Evolutionary conservation across 106 monocot species (phyloP).

Genomic region (Hemerocallis citrina): DNA sequence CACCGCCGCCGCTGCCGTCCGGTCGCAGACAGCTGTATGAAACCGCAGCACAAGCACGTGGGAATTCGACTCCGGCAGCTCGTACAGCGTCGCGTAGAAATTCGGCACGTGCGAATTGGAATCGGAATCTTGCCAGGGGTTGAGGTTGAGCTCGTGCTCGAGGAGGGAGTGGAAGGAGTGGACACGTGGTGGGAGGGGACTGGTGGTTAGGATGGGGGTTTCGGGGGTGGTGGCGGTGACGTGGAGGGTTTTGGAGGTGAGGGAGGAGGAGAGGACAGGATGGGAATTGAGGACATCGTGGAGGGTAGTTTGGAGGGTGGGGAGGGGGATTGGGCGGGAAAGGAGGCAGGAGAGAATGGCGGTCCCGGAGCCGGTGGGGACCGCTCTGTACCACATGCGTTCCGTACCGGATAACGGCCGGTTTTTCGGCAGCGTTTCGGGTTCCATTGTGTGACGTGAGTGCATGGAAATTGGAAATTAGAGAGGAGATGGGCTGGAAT

Average conservation of each 20-base stretch:
- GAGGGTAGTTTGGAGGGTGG: conserved; percentile 18
- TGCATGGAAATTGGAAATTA: too few species aligned
- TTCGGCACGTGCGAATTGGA: background rate
- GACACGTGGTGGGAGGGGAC: background rate
- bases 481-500: too few species aligned
- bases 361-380: conserved; percentile 48
- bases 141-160: conserved; percentile 51
- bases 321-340: conserved; percentile 19
- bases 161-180: conserved; percentile 21
- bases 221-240: conserved; percentile 7
- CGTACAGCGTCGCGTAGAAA: conserved; percentile 38
- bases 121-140: conserved; percentile 28
- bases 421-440: conserved; percentile 4
- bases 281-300: conserved; percentile 17
- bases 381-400: conserved; percentile 48
- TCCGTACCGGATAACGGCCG: conserved; percentile 46
- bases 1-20: conserved; percentile 28
- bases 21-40: conserved; percentile 50
- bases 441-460: too few species aligned
- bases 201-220: background rate
- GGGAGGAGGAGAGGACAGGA: conserved; percentile 28
- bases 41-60: conserved; percentile 22
- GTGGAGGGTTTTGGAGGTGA: conserved; percentile 2
- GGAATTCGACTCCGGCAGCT: background rate
- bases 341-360: conserved; percentile 42